These are phyloP conservation scores for Margaritispora aquatica DNA, from an alignment of 495 filamentous ascomycete genomes.

Conservation along the genomic window DNA sequence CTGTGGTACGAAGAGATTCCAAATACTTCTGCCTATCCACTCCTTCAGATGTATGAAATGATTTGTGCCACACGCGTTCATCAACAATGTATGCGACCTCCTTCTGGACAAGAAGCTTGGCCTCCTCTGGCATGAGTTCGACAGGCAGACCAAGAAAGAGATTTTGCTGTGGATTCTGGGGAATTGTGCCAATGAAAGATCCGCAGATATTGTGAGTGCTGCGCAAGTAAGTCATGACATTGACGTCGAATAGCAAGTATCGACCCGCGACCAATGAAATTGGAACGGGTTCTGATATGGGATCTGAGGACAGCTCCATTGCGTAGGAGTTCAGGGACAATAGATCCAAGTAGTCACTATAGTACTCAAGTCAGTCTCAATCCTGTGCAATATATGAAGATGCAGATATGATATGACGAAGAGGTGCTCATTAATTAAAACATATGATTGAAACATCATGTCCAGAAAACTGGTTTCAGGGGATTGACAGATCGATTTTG, in stretches of 20 bases:
- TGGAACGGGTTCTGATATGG: slow-evolving; percentile 43
- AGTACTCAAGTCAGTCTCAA: slow-evolving; percentile 6
- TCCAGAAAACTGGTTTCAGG: slow-evolving; percentile 49
- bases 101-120: slow-evolving; percentile 72
- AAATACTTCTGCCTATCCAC: slow-evolving; percentile 22
- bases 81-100: slow-evolving; percentile 74
- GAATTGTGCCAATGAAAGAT: slow-evolving; percentile 78
- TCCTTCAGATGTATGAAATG: slow-evolving; percentile 24
- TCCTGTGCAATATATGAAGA: not conserved
- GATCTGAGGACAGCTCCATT: slow-evolving; percentile 6
- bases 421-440: slow-evolving; percentile 33
- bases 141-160: slow-evolving; percentile 85
- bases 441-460: slow-evolving; percentile 26
- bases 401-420: not conserved
- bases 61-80: slow-evolving; percentile 59
- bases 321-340: not conserved
- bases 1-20: slow-evolving; percentile 19
- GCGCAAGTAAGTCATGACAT: slow-evolving; percentile 74
- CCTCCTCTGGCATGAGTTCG: slow-evolving; percentile 89
- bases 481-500: slow-evolving; percentile 85
- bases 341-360: not conserved
- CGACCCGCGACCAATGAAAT: slow-evolving; percentile 76
- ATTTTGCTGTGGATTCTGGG: slow-evolving; percentile 91
- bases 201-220: slow-evolving; percentile 80
- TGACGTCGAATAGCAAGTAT: slow-evolving; percentile 85